A percentile compares a stretch with the other conserved stretches of the same genome.
Conservation (phyloP, 2,329 filamentous ascomycete genomes). For the Ceratocystis lukuohia region DNA sequence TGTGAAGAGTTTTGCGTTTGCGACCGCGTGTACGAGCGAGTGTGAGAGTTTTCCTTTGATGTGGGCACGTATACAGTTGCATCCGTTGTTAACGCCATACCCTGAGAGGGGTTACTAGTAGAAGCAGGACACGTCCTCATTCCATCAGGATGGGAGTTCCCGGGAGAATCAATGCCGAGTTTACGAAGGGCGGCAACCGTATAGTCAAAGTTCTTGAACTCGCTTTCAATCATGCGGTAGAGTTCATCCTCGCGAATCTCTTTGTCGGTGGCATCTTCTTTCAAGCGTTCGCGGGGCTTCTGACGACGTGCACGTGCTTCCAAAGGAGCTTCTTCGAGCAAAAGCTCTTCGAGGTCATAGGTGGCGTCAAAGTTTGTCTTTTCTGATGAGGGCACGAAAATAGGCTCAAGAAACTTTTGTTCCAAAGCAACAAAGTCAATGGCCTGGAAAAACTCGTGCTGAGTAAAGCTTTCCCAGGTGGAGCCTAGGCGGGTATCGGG, state of each 20-base stretch:
- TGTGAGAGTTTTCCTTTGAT: slow-evolving; percentile 21
- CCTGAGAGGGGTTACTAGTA: not conserved
- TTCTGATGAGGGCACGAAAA: slow-evolving; percentile 86
- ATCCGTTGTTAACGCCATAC: slow-evolving; percentile 37
- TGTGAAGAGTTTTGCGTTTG: not conserved
- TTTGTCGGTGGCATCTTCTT: slow-evolving; percentile 86
- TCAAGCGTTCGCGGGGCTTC: slow-evolving; percentile 81
- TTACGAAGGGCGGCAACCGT: slow-evolving; percentile 52
- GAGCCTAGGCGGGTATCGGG: slow-evolving; percentile 71
- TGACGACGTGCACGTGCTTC: slow-evolving; percentile 86
- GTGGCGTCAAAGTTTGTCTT: slow-evolving; percentile 99
- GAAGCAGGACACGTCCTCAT: not conserved
- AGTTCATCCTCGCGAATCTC: slow-evolving; percentile 91
- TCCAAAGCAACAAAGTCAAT: slow-evolving; percentile 79
- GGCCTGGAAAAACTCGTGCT: slow-evolving; percentile 76
- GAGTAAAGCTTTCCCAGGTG: slow-evolving; percentile 71
- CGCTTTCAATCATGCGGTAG: slow-evolving; percentile 82
- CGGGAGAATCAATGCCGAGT: slow-evolving; percentile 13
- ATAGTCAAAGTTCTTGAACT: slow-evolving; percentile 94
- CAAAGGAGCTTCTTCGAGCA: slow-evolving; percentile 86
- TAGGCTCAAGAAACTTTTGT: slow-evolving; percentile 73
- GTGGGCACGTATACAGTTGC: slow-evolving; percentile 33
- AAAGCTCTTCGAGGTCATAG: slow-evolving; percentile 85
- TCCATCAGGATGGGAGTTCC: not conserved
- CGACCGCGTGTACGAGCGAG: slow-evolving; percentile 14